phyloP scores from a whole-genome alignment of 116 monocot species.

The Papilionanthe hybrid region DNA sequence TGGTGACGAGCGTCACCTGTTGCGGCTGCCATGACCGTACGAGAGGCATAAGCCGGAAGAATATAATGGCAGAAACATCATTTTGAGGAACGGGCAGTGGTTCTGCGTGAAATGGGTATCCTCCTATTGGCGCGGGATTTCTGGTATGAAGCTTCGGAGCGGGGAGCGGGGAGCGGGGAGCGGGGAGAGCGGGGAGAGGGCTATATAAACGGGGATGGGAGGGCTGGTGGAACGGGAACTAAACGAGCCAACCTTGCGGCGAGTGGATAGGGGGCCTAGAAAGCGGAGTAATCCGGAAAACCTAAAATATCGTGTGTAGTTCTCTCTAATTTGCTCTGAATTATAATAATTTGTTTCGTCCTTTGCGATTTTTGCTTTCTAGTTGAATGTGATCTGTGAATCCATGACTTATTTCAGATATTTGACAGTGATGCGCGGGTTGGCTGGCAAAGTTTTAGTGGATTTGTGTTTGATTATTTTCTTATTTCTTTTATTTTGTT shows the following conservation, averaged over 20 bases:
- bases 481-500: neutral
- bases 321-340: slow-evolving; percentile 2
- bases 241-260: slow-evolving; percentile 7
- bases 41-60: neutral
- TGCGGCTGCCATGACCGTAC: neutral
- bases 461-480: neutral
- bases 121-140: slow-evolving; percentile 2
- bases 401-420: slow-evolving; percentile 1
- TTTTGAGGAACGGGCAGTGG: neutral
- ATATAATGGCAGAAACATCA: neutral
- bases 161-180: slow-evolving; percentile 5
- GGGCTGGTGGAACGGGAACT: neutral
- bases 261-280: slow-evolving; percentile 3
- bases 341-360: neutral
- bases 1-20: too few species aligned
- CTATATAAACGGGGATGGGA: neutral
- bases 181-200: slow-evolving; percentile 5
- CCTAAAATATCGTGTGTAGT: slow-evolving; percentile 15
- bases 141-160: neutral
- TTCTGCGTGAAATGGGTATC: neutral
- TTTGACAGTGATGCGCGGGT: slow-evolving; percentile 6
- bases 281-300: slow-evolving; percentile 10
- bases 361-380: slow-evolving; percentile 3
- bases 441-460: slow-evolving; percentile 4
- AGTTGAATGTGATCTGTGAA: slow-evolving; percentile 8